These are phyloP conservation scores for Samsoniella hepiali DNA, from an alignment of 2,329 filamentous ascomycete genomes.

Conservation along the genomic window DNA sequence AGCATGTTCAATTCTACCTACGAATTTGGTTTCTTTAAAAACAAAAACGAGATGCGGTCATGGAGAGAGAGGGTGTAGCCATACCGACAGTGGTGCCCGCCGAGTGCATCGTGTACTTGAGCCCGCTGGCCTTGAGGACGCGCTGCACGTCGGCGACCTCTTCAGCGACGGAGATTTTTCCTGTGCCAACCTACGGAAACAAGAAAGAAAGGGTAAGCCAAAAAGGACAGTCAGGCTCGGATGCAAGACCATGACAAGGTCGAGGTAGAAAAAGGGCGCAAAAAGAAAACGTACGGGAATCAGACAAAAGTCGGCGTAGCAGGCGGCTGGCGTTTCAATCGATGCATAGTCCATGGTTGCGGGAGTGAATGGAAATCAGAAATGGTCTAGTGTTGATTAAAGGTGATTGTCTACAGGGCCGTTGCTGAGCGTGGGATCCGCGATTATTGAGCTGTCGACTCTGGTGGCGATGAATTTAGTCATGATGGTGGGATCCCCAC, in stretches of 20 bases:
- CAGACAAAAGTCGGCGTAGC: constrained; percentile 88
- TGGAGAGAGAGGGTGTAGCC: constrained; percentile 30
- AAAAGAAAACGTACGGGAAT: constrained; percentile 63
- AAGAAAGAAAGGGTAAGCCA: background rate
- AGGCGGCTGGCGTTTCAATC: constrained; percentile 65
- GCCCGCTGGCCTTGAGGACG: constrained; percentile 73
- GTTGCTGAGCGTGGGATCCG: background rate
- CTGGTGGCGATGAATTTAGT: constrained; percentile 1
- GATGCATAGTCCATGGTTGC: constrained; percentile 38
- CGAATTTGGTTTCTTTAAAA: background rate
- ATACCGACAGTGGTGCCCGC: constrained; percentile 88
- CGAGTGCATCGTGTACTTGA: constrained; percentile 87
- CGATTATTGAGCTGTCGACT: background rate
- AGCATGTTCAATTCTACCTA: background rate
- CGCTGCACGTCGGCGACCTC: constrained; percentile 88
- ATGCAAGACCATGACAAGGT: background rate
- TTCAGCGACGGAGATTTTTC: constrained; percentile 68
- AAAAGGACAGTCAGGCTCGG: background rate
- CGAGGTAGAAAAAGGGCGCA: background rate
- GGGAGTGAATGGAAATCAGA: background rate
- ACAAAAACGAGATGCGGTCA: background rate
- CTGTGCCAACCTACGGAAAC: constrained; percentile 68
- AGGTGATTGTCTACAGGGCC: background rate
- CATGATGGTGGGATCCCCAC: background rate
- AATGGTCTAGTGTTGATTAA: background rate